These are phyloP conservation scores for Fusarium verticillioides DNA, from an alignment of 2,329 filamentous ascomycete species.

Conservation along the genomic window DNA sequence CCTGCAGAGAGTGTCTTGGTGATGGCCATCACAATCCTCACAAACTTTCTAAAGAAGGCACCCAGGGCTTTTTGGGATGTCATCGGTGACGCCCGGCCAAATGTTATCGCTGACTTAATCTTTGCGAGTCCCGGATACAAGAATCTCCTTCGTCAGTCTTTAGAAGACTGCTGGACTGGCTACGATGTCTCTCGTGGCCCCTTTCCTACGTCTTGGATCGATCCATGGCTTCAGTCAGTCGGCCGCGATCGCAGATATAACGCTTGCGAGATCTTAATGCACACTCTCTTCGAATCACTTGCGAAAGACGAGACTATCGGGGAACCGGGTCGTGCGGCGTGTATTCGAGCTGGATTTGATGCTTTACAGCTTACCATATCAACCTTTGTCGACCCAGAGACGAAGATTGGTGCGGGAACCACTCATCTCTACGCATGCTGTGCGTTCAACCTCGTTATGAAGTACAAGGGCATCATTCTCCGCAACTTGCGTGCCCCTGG, in stretches of 20 bases:
- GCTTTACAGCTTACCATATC: constrained; percentile 67
- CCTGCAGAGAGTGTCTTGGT: constrained; percentile 69
- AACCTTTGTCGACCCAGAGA: constrained; percentile 62
- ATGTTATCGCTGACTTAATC: constrained; percentile 84
- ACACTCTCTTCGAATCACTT: constrained; percentile 76
- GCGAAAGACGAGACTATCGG: constrained; percentile 66
- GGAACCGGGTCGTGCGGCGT: constrained; percentile 67
- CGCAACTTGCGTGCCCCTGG: constrained; percentile 46
- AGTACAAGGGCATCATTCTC: constrained; percentile 70
- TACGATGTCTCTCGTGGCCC: constrained; percentile 64
- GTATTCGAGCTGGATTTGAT: constrained; percentile 72
- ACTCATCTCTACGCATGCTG: constrained; percentile 72
- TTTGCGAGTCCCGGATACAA: constrained; percentile 77
- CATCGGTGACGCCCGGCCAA: constrained; percentile 82
- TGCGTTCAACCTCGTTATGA: constrained; percentile 72
- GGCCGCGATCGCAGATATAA: constrained; percentile 80
- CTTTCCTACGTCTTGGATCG: constrained; percentile 81
- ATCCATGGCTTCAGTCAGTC: constrained; percentile 80
- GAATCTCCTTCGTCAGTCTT: constrained; percentile 69
- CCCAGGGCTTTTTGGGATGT: constrained; percentile 88
- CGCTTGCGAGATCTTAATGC: constrained; percentile 81
- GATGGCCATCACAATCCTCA: constrained; percentile 76
- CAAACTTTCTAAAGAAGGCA: constrained; percentile 77
- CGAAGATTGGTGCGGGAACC: constrained; percentile 59
- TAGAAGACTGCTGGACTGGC: constrained; percentile 56